Evolutionary conservation across 2,329 filamentous ascomycete genomes (phyloP).

Genomic region (Trichoderma arundinaceum): DNA sequence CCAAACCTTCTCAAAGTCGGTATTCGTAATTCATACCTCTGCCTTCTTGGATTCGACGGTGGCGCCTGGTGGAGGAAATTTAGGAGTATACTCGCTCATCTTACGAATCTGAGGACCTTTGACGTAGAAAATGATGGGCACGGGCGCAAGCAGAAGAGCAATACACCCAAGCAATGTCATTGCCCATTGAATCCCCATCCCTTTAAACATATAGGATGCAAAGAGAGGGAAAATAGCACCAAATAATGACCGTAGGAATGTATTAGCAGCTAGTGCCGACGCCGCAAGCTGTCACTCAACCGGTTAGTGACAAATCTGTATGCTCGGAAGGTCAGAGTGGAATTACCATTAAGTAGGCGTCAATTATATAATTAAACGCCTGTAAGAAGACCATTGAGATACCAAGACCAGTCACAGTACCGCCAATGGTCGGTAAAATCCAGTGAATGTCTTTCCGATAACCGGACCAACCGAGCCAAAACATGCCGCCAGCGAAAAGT

Average conservation of each 20-base stretch:
- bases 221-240: constrained; percentile 16
- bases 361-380: constrained; percentile 11
- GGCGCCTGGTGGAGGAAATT: not conserved
- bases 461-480: constrained; percentile 10
- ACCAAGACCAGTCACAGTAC: constrained; percentile 1
- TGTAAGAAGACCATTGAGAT: constrained; percentile 20
- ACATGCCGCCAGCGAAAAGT: constrained; percentile 16
- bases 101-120: constrained; percentile 9
- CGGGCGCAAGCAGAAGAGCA: constrained; percentile 1
- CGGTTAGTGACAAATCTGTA: not conserved
- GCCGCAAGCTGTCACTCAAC: constrained; percentile 4
- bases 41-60: not conserved
- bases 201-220: constrained; percentile 12
- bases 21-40: not conserved
- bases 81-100: constrained; percentile 7
- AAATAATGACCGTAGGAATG: constrained; percentile 4
- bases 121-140: constrained; percentile 15
- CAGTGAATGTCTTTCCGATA: constrained; percentile 14
- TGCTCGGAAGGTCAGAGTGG: not conserved
- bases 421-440: constrained; percentile 12
- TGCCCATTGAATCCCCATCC: not conserved
- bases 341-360: constrained; percentile 9
- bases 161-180: not conserved
- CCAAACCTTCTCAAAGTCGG: too few relatives aligned
- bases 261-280: constrained; percentile 8